A percentile compares a stretch with the other conserved stretches of the same genome.
Conservation (phyloP, 2,329 filamentous ascomycete species). For the Cercospora sp. region DNA sequence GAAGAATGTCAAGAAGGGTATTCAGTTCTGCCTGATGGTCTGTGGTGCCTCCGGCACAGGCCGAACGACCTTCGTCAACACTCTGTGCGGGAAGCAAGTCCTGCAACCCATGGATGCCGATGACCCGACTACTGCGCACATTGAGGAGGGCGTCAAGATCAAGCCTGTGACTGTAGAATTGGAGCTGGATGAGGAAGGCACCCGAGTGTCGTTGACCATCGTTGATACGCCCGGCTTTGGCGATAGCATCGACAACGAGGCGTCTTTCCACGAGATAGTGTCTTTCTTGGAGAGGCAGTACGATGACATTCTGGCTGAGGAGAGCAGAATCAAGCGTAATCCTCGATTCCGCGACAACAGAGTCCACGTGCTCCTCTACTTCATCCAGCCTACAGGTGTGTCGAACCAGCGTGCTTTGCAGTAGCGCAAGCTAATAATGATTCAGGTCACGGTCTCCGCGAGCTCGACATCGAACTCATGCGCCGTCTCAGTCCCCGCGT, state of each 20-base stretch:
- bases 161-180: constrained; percentile 97
- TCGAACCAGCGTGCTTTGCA: not conserved
- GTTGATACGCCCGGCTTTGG: constrained; percentile 98
- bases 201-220: constrained; percentile 95
- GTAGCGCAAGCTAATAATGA: constrained; percentile 15
- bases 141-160: constrained; percentile 97
- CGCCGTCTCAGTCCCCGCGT: constrained; percentile 96
- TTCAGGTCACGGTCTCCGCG: constrained; percentile 69
- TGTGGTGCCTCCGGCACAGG: constrained; percentile 98
- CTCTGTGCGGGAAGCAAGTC: constrained; percentile 92
- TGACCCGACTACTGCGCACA: constrained; percentile 80
- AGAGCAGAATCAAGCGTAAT: constrained; percentile 99
- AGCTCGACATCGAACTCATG: constrained; percentile 99
- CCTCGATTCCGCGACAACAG: constrained; percentile 98
- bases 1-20: constrained; percentile 99
- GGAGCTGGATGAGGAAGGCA: constrained; percentile 96
- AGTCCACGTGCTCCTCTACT: constrained; percentile 97
- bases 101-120: constrained; percentile 90
- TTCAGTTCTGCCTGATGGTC: constrained; percentile 99
- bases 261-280: constrained; percentile 93
- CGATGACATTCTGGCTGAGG: constrained; percentile 97
- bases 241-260: constrained; percentile 97
- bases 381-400: constrained; percentile 90
- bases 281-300: constrained; percentile 99
- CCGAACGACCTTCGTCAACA: constrained; percentile 99